Evolutionary conservation across 2,329 filamentous ascomycete genomes (phyloP), one percentile per base, ranked within the genome.

Genomic region (Chaetomiaceae sp.): DNA sequence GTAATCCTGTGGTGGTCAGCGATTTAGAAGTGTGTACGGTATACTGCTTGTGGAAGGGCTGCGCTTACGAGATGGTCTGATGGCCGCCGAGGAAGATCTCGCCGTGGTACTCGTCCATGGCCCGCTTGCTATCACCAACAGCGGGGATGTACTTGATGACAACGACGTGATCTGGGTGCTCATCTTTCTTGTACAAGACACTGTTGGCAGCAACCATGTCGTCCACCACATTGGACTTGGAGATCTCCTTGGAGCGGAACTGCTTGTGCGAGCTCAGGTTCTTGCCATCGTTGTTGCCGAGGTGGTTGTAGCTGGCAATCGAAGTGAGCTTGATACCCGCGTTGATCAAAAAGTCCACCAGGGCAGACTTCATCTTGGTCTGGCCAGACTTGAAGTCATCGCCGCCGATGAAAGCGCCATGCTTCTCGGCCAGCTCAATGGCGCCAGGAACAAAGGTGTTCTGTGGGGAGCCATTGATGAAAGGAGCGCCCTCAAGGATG

Each of bases 101-200:
- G 51, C 90, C 94, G 64, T 96, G 96, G 82, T 99, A 99, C 80
- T 99, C 94, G 67, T 99, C 94, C 50, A 99, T 81, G 50, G 94
- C 94, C 69, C 94, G 90, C 84, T 99, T 99, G 82, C 96, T 95
- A 76, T 99, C 94, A 58, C 94, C 94, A 44, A 99, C 94, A 59
- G 91, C 90, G 32, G 94, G 94, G 91, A 99, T 96, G 79, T 99
- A 99, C 83, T 99, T 99, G 84, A 99, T 99, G 64, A 99, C 94
- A 55, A 99, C 94, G 55, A 89, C 95, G 78, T 99, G 94, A 70
- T 99, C 91, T 2, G 94, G 94, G 72, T 97, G 91, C 76, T 99
- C 94, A 63, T 86, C 90, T 66, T 89, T 78, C 73, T 86, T 84
- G 79, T 99, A 99, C 52, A 99, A 80, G 45, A 97, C 85, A 46